Conservation (phyloP, 768 basidiomycete species). For the Suillus variegatus region DNA sequence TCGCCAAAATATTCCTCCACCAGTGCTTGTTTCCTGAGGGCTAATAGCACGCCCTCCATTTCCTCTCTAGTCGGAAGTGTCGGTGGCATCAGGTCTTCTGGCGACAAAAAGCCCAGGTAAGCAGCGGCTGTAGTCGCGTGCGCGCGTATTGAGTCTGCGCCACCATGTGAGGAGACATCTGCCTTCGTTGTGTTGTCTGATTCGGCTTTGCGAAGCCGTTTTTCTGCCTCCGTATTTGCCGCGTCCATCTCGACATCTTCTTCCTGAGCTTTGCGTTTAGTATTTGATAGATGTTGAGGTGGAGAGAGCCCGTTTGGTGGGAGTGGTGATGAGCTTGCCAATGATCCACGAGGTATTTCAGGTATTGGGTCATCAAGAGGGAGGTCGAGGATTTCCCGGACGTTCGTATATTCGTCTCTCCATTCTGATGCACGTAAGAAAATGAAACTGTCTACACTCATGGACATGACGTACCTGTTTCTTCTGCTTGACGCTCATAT, state of each 20-base stretch:
- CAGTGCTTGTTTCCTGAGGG: conserved; percentile 33
- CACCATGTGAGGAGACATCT: conserved; percentile 6
- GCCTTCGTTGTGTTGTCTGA: background rate
- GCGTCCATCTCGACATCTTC: conserved; percentile 2
- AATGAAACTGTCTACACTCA: conserved; percentile 2
- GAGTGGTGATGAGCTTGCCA: conserved; percentile 20
- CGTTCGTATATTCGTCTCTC: conserved; percentile 57
- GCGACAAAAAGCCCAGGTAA: conserved; percentile 72
- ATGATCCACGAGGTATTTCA: conserved; percentile 42
- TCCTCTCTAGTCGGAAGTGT: conserved; percentile 74
- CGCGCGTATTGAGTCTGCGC: conserved; percentile 25
- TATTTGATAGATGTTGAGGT: background rate
- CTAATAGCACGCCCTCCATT: conserved; percentile 76
- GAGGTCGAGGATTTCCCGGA: conserved; percentile 56
- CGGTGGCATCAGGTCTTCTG: conserved; percentile 73
- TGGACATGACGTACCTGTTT: conserved; percentile 54
- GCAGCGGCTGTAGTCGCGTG: conserved; percentile 62
- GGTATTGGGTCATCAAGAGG: conserved; percentile 53
- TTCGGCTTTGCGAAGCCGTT: background rate
- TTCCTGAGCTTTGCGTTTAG: conserved; percentile 4
- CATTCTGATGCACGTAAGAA: conserved; percentile 48
- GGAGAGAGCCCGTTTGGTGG: conserved; percentile 16
- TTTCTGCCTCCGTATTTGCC: background rate
- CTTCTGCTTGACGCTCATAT: conserved; percentile 72
- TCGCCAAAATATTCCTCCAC: conserved; percentile 79